Conservation (phyloP, 257 asterid genomes). For the Cordia subcordata region DNA sequence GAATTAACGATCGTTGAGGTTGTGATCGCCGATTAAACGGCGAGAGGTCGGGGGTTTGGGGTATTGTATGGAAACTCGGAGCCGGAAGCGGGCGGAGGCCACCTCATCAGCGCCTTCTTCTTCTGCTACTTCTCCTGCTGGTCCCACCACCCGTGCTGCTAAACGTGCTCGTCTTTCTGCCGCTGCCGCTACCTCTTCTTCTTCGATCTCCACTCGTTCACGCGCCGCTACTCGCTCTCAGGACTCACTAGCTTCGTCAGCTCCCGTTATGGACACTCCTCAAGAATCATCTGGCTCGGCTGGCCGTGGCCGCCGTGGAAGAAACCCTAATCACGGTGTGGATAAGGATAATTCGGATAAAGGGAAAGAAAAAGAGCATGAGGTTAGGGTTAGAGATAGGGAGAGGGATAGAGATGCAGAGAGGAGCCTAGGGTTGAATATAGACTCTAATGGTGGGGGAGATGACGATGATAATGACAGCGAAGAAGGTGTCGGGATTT, state of each 20-base stretch:
- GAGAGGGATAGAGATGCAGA: constrained; percentile 59
- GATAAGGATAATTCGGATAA: constrained; percentile 63
- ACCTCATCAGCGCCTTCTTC: constrained; percentile 88
- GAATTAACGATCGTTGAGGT: constrained; percentile 35
- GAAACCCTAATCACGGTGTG: constrained; percentile 51
- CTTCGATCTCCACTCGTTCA: constrained; percentile 60
- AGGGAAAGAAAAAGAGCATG: constrained; percentile 90
- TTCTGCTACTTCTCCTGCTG: constrained; percentile 37
- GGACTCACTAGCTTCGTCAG: constrained; percentile 27
- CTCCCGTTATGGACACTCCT: constrained; percentile 64
- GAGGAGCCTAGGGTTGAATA: constrained; percentile 66
- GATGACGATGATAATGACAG: constrained; percentile 78
- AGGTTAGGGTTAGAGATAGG: constrained; percentile 47
- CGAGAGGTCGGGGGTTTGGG: constrained; percentile 61
- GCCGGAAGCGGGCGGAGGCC: constrained; percentile 99
- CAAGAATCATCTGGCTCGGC: constrained; percentile 74
- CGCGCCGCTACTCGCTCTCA: constrained; percentile 48
- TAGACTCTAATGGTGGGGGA: constrained; percentile 57
- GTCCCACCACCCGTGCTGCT: constrained; percentile 76
- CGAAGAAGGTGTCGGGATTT: constrained; percentile 79
- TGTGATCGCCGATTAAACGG: constrained; percentile 95
- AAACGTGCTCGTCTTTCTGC: constrained; percentile 80
- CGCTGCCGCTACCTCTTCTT: constrained; percentile 24
- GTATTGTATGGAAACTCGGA: constrained; percentile 99
- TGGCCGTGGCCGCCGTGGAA: constrained; percentile 80